Evolutionary conservation across 23 red algal genomes (phyloP).

Genomic region (Rhodosorus marinus): DNA sequence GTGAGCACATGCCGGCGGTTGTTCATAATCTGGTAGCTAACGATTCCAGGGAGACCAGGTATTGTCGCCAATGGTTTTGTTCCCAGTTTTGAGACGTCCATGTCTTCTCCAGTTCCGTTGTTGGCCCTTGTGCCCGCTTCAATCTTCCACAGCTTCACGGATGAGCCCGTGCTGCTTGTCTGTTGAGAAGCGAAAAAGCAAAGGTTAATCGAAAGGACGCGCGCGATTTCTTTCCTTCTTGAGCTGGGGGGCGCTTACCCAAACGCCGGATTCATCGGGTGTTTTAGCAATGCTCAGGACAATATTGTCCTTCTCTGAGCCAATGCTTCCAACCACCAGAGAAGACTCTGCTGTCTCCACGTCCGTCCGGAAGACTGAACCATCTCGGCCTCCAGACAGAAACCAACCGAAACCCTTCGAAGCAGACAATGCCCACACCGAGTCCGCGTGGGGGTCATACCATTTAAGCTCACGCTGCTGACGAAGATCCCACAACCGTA

Average conservation of each 20-base stretch:
- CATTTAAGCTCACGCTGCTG: conserved; percentile 45
- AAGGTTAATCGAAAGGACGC: no score
- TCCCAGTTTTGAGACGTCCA: neutral
- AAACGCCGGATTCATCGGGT: conserved; percentile 27
- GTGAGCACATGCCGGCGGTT: conserved; percentile 77
- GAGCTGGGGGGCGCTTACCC: no score
- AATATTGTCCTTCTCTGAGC: conserved; percentile 28
- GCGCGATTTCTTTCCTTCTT: no score
- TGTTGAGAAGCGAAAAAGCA: no score
- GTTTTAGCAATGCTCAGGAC: conserved; percentile 40
- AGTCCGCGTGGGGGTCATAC: conserved; percentile 23
- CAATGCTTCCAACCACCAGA: conserved; percentile 17
- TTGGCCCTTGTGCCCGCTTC: neutral
- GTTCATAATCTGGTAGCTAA: conserved; percentile 61
- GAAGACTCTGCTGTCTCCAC: conserved; percentile 26
- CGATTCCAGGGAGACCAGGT: conserved; percentile 68
- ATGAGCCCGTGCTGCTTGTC: conserved; percentile 33
- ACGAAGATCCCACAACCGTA: conserved; percentile 85
- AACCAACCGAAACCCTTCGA: conserved; percentile 36
- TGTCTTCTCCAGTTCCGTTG: neutral
- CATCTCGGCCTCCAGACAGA: conserved; percentile 76
- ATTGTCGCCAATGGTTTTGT: neutral
- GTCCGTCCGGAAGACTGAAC: conserved; percentile 61
- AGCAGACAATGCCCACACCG: conserved; percentile 58
- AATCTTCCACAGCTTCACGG: conserved; percentile 41